These are phyloP conservation scores for Citrus unshiu DNA, from an alignment of 345 rosid species.

Conservation along the genomic window DNA sequence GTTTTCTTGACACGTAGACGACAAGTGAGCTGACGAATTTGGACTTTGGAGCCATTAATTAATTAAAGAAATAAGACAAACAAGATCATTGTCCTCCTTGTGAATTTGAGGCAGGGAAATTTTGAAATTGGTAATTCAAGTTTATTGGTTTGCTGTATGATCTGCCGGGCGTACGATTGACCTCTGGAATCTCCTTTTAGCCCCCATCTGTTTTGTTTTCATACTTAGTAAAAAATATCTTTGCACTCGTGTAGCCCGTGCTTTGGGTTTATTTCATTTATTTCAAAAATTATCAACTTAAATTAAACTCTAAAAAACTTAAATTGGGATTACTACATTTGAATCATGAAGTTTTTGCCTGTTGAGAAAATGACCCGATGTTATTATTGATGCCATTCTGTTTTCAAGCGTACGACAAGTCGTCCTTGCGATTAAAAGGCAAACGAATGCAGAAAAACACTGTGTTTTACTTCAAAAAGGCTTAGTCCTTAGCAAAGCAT, in stretches of 20 bases:
- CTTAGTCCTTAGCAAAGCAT: not conserved
- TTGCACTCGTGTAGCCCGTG: not conserved
- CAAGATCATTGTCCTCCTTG: not conserved
- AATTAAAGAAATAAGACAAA: not conserved
- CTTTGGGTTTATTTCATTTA: not conserved
- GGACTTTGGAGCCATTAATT: not conserved
- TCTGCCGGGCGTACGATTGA: no score
- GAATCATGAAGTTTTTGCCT: not conserved
- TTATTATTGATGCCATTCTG: no score
- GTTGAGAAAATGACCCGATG: not conserved
- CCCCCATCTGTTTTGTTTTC: not conserved
- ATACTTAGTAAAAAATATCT: not conserved
- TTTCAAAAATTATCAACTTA: not conserved
- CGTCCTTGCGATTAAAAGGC: not conserved
- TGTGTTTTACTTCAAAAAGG: not conserved
- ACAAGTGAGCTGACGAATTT: not conserved
- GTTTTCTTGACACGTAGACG: not conserved
- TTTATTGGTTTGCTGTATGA: not conserved
- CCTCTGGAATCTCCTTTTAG: not conserved
- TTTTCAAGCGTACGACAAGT: not conserved
- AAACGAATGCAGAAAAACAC: not conserved
- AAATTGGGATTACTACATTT: no score
- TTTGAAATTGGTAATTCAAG: not conserved
- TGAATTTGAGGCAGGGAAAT: not conserved
- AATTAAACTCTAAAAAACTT: not conserved